Base-by-base conservation (phyloP, 2,329 filamentous ascomycete species). In the Exophiala xenobiotica region DNA sequence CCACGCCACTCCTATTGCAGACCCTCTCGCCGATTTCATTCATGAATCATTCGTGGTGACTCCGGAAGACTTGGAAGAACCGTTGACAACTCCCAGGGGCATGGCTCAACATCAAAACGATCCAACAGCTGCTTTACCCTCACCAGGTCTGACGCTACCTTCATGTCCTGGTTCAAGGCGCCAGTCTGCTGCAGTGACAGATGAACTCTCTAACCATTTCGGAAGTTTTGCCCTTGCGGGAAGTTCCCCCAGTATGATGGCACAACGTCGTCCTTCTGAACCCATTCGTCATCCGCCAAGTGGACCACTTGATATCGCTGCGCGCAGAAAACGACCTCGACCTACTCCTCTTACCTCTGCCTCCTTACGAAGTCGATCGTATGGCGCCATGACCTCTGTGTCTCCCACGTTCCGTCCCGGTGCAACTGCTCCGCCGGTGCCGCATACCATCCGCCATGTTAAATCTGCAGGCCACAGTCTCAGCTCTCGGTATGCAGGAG, bases 181-280 rank as follows among this genome's bases (percentile, higher is more conserved):
- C 9, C 54, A 57, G 12, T 62, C 61, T 4, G 29, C 44, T 22
- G 38, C 38, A 7, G n/a, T 40, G 19, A 53, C 60, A 9, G 60
- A 62, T 16, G 59, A 56, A 14, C 46, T 62, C 22, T 57, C 61
- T 4, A 47, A 46, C 39, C 57, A 58, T 26, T 59, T 62, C 23
- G 57, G 54, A 20, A 52, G 53, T 29, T 58, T 61, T 48, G 57
- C 55, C 8, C 42, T 62, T 11, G 55, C 51, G 11, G 48, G 44
- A 39, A 54, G 48, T 20, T 51, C 55, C 4, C 55, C 55, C 18
- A 42, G 14, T 19, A 20, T 45, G 7, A 9, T 46, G 12, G 18
- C 46, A 24, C 40, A 31, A 22, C 48, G 44, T 29, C 83, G 82
- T 23, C 87, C 89, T 70, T 95, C 89, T 68, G 95, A 82, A 66